A percentile compares a stretch with the other conserved stretches of the same genome.
phyloP scores from a whole-genome alignment of 441 rosid species.

The Raphanus hybrid region DNA sequence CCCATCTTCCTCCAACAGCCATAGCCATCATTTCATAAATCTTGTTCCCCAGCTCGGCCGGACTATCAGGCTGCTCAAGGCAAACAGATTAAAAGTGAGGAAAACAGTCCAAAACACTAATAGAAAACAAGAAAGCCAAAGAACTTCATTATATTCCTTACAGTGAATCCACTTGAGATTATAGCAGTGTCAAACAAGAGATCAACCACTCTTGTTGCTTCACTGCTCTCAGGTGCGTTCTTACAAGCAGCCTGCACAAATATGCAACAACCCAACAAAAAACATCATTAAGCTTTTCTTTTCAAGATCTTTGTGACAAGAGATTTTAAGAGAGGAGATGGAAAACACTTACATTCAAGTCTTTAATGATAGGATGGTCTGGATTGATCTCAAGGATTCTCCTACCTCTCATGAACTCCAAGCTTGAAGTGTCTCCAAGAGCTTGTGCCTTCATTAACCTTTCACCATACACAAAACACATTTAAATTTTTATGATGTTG shows the following conservation, averaged over 20 bases:
- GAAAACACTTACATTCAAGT: conserved; percentile 71
- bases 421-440: conserved; percentile 88
- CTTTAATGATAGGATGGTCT: conserved; percentile 90
- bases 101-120: background rate
- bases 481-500: too few species aligned
- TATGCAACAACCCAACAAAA: conserved; percentile 41
- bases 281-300: too few species aligned
- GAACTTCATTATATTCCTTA: conserved; percentile 41
- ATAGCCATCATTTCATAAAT: conserved; percentile 97
- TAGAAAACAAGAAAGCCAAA: background rate
- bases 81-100: conserved; percentile 9
- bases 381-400: conserved; percentile 94
- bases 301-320: too few species aligned
- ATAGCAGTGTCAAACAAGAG: conserved; percentile 91
- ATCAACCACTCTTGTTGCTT: conserved; percentile 93
- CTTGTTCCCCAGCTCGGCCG: conserved; percentile 90
- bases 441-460: conserved; percentile 91
- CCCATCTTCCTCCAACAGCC: conserved; percentile 99
- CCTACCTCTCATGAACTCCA: conserved; percentile 98
- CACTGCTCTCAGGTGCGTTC: conserved; percentile 78
- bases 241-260: conserved; percentile 83
- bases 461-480: too few species aligned
- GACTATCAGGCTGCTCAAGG: conserved; percentile 86
- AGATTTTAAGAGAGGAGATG: background rate
- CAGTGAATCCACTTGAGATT: conserved; percentile 94